Evolutionary conservation across 805 yeast genomes (phyloP).

Genomic region (Wickerhamomyces hampshirensis): DNA sequence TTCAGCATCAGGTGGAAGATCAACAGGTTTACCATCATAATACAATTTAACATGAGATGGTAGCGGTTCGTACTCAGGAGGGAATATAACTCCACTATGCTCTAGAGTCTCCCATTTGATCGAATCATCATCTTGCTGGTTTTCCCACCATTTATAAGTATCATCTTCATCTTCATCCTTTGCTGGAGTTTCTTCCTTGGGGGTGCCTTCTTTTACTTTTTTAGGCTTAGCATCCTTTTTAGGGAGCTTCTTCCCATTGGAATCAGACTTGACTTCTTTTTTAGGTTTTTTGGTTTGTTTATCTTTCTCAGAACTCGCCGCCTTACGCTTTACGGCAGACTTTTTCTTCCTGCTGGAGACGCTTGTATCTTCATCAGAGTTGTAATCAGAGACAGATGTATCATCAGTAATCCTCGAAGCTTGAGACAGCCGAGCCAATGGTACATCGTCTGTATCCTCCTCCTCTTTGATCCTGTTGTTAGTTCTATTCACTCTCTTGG

Average conservation of each 20-base stretch:
- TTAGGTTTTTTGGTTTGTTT: conserved; percentile 11
- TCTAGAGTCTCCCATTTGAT: conserved; percentile 82
- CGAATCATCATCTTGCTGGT: conserved; percentile 61
- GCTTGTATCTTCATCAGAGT: conserved; percentile 22
- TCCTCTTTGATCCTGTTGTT: conserved; percentile 6
- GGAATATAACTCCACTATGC: conserved; percentile 90
- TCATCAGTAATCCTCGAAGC: conserved; percentile 8
- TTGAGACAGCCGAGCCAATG: conserved; percentile 14
- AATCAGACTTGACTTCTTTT: conserved; percentile 2
- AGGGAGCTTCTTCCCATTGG: background rate
- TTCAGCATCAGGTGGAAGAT: conserved; percentile 77
- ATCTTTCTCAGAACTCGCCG: background rate
- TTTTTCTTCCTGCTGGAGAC: conserved; percentile 3
- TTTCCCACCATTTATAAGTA: conserved; percentile 83
- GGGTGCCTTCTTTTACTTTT: conserved; percentile 3
- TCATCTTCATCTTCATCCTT: conserved; percentile 48
- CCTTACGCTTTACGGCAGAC: conserved; percentile 4
- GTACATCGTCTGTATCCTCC: conserved; percentile 20
- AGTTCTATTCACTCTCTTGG: conserved; percentile 15
- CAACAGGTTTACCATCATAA: conserved; percentile 74
- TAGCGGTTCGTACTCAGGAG: conserved; percentile 85
- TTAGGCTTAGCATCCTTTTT: conserved; percentile 1
- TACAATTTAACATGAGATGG: conserved; percentile 72
- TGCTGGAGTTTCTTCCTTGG: conserved; percentile 25
- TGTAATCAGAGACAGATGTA: conserved; percentile 20